Percentiles rank a stretch among this genome's conserved stretches.
These are phyloP conservation scores for Diaporthe sp. DNA, from an alignment of 2,329 filamentous ascomycete genomes.

Conservation along the genomic window DNA sequence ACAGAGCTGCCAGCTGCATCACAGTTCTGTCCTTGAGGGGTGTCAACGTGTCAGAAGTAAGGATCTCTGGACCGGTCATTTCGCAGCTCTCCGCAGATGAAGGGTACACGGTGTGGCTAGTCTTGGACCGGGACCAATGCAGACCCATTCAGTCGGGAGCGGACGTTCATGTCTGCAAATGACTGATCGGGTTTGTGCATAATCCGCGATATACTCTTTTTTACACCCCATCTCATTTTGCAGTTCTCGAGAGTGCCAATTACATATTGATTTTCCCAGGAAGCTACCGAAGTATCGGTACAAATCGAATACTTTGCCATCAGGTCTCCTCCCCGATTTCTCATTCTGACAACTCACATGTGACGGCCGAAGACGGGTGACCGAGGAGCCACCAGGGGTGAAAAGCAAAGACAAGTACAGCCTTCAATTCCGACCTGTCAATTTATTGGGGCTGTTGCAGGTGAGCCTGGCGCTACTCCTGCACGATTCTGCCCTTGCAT, in stretches of 20 bases:
- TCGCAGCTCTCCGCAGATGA: not conserved
- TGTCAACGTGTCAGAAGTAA: not conserved
- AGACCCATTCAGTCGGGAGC: not conserved
- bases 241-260: not conserved
- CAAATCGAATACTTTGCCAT: slow-evolving; percentile 16
- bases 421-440: slow-evolving; percentile 11
- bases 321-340: slow-evolving; percentile 10
- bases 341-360: slow-evolving; percentile 24
- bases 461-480: slow-evolving; percentile 16
- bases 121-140: not conserved
- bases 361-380: slow-evolving; percentile 21
- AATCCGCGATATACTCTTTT: not conserved
- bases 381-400: not conserved
- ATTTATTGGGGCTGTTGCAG: slow-evolving; percentile 26
- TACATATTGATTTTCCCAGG: not conserved
- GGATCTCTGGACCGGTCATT: not conserved
- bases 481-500: slow-evolving; percentile 28
- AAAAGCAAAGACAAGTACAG: not conserved
- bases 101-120: not conserved
- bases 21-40: not conserved
- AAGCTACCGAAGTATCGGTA: slow-evolving; percentile 17
- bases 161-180: not conserved
- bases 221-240: not conserved
- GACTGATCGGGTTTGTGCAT: slow-evolving; percentile 5
- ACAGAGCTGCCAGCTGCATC: not conserved